Conservation (phyloP, 1,139 yeast species). For the Pneumocystis oryctolagi region DNA sequence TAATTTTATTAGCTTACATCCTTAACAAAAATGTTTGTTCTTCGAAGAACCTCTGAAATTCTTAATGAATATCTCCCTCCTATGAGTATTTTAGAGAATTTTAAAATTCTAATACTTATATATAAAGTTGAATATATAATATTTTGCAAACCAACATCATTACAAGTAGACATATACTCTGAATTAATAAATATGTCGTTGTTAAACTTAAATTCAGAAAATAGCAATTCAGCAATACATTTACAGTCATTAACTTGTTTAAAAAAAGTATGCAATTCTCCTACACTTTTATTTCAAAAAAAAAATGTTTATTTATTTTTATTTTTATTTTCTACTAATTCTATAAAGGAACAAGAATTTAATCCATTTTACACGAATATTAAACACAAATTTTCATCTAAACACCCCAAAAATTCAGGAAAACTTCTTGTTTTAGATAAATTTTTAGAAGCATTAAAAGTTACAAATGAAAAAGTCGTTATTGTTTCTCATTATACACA, state of each 20-base stretch:
- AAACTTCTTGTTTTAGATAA: conserved; percentile 24
- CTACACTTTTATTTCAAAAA: conserved; percentile 41
- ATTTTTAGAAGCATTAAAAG: conserved; percentile 21
- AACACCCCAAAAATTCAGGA: conserved; percentile 17
- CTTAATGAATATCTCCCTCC: conserved; percentile 56
- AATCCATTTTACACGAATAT: conserved; percentile 1
- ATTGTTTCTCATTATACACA: conserved; percentile 80
- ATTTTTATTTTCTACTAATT: not conserved
- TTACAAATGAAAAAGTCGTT: conserved; percentile 57
- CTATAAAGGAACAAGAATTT: conserved; percentile 2
- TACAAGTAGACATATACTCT: conserved; percentile 44
- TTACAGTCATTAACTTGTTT: conserved; percentile 58
- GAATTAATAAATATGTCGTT: conserved; percentile 34
- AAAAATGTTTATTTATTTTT: not conserved
- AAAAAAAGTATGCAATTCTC: conserved; percentile 75
- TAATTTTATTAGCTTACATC: conserved; percentile 30
- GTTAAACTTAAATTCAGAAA: conserved; percentile 25
- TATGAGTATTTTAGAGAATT: conserved; percentile 21
- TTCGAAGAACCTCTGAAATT: conserved; percentile 60
- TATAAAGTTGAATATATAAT: conserved; percentile 47
- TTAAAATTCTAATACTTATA: not conserved
- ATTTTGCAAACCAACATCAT: conserved; percentile 57
- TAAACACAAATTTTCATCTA: not conserved
- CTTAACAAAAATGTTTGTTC: conserved; percentile 49
- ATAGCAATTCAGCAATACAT: conserved; percentile 32